These are phyloP conservation scores for Stylosanthes scabra DNA, from an alignment of 331 rosid species.

Conservation along the genomic window DNA sequence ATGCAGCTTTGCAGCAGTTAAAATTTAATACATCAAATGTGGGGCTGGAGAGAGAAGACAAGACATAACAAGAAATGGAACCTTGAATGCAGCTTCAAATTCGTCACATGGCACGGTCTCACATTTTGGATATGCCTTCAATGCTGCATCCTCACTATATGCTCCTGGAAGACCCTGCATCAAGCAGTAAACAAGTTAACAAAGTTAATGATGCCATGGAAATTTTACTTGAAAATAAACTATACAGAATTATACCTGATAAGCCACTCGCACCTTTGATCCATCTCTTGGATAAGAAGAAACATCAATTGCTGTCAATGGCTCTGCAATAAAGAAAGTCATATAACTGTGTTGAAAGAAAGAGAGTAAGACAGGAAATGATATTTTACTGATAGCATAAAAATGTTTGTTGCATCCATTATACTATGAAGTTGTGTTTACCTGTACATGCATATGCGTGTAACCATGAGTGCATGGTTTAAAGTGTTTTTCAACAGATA, in stretches of 20 bases:
- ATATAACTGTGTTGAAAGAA: slow-evolving; percentile 34
- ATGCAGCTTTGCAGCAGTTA: slow-evolving; percentile 25
- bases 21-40: slow-evolving; percentile 14
- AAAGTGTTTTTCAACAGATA: slow-evolving; percentile 9
- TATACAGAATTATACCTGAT: slow-evolving; percentile 66
- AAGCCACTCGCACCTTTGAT: slow-evolving; percentile 84
- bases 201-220: slow-evolving; percentile 27
- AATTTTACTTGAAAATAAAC: slow-evolving; percentile 29
- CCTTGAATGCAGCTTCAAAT: slow-evolving; percentile 92
- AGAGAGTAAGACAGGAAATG: slow-evolving; percentile 16
- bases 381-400: slow-evolving; percentile 1
- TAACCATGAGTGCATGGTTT: slow-evolving; percentile 1
- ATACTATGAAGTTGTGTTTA: neutral
- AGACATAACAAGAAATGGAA: slow-evolving; percentile 35
- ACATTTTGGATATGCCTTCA: slow-evolving; percentile 84
- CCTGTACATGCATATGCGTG: neutral
- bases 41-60: neutral
- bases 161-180: slow-evolving; percentile 89
- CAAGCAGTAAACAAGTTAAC: slow-evolving; percentile 33
- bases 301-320: slow-evolving; percentile 59
- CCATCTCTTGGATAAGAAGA: slow-evolving; percentile 55
- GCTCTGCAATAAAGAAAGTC: slow-evolving; percentile 61
- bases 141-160: slow-evolving; percentile 86
- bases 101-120: slow-evolving; percentile 93
- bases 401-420: slow-evolving; percentile 8